Evolutionary conservation across 1,139 yeast genomes (phyloP).

Genomic region (Yamadazyma atlantica): DNA sequence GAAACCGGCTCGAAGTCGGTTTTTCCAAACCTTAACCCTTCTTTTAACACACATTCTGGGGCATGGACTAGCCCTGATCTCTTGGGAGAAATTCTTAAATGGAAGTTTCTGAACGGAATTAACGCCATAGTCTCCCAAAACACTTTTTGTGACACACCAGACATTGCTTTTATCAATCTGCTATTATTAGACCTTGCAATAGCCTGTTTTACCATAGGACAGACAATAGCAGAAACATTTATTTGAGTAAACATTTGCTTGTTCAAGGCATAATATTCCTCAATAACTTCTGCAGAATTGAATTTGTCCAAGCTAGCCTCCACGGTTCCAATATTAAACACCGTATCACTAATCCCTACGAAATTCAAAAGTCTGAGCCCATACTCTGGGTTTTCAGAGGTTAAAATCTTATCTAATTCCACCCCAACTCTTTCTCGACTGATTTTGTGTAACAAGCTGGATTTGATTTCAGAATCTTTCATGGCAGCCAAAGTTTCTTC

Average conservation of each 20-base stretch:
- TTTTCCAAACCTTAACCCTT: constrained; percentile 69
- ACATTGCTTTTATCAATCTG: constrained; percentile 4
- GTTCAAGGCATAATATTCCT: constrained; percentile 4
- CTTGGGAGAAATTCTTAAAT: constrained; percentile 38
- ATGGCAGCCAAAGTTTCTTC: constrained; percentile 61
- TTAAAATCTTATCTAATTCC: constrained; percentile 74
- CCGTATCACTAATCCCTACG: constrained; percentile 55
- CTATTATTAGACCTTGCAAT: constrained; percentile 7
- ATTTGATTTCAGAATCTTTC: constrained; percentile 56
- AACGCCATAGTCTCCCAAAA: constrained; percentile 52
- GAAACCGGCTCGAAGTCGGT: constrained; percentile 53
- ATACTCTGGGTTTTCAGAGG: constrained; percentile 59
- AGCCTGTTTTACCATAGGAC: constrained; percentile 19
- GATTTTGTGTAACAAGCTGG: constrained; percentile 67
- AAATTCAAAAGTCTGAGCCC: constrained; percentile 62
- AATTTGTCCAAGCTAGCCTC: constrained; percentile 4
- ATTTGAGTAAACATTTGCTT: constrained; percentile 16
- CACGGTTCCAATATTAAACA: constrained; percentile 48
- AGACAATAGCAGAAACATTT: constrained; percentile 20
- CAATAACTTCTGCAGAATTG: constrained; percentile 3
- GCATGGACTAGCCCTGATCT: constrained; percentile 32
- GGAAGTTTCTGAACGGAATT: constrained; percentile 46
- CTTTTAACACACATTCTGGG: constrained; percentile 51
- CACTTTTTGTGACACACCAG: constrained; percentile 20
- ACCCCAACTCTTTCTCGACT: constrained; percentile 90